phyloP scores from a whole-genome alignment of 768 basidiomycete genomes.

The Mycena filopes region DNA sequence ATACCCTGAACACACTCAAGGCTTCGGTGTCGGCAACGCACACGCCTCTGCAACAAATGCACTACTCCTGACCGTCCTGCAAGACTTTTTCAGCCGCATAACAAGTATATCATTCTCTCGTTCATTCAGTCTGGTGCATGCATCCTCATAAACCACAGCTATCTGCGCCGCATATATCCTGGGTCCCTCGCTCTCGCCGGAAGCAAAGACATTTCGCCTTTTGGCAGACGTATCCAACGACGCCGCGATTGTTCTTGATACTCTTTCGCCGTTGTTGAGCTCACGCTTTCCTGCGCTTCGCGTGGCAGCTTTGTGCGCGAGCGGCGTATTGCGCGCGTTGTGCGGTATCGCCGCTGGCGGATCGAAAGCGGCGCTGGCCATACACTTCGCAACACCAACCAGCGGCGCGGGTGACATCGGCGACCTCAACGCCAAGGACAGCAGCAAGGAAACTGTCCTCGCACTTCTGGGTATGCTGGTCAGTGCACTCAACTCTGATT shows the following conservation, averaged over 20 bases:
- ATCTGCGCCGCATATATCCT: conserved; percentile 70
- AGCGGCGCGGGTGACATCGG: conserved; percentile 69
- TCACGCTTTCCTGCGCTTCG: conserved; percentile 53
- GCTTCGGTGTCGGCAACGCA: conserved; percentile 77
- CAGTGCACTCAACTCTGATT: conserved; percentile 36
- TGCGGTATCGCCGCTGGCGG: conserved; percentile 75
- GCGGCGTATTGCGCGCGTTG: conserved; percentile 66
- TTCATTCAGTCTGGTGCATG: not conserved
- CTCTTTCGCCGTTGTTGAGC: conserved; percentile 65
- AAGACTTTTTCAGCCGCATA: conserved; percentile 71
- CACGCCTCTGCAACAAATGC: conserved; percentile 75
- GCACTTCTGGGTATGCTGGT: conserved; percentile 77
- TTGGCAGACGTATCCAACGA: conserved; percentile 77
- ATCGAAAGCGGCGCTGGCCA: conserved; percentile 74
- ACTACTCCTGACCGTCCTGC: conserved; percentile 70
- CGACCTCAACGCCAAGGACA: conserved; percentile 78
- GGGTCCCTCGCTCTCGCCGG: conserved; percentile 73
- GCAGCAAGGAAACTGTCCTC: conserved; percentile 77
- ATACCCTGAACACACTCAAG: conserved; percentile 41
- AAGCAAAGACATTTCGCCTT: conserved; percentile 76
- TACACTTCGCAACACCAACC: conserved; percentile 70
- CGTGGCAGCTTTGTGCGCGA: conserved; percentile 62
- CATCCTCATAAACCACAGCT: conserved; percentile 50
- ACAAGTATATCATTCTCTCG: conserved; percentile 58
- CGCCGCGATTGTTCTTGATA: conserved; percentile 66